Percentiles rank a stretch among this genome's conserved stretches.
These are phyloP conservation scores for Plasmodium fragile DNA, from an alignment of 169 alveolate species.

Conservation along the genomic window DNA sequence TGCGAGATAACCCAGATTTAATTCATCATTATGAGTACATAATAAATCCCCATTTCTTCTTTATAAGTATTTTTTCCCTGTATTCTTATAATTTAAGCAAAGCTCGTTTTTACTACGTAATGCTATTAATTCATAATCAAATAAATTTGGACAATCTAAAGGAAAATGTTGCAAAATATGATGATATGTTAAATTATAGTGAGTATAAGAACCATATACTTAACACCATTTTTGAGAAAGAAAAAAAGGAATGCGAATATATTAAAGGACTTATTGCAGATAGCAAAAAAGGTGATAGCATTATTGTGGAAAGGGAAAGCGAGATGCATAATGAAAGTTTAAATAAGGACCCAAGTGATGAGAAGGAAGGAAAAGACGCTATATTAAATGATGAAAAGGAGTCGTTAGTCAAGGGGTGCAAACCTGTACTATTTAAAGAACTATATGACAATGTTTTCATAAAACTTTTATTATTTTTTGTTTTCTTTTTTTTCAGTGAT, in stretches of 20 bases:
- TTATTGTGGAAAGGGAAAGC: background rate
- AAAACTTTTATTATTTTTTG: conserved; percentile 55
- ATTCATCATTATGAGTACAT: conserved; percentile 35
- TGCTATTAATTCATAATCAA: conserved; percentile 64
- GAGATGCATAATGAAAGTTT: conserved; percentile 2
- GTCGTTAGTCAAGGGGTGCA: background rate
- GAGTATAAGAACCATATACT: conserved; percentile 18
- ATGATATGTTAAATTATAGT: conserved; percentile 36
- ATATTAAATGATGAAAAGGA: background rate
- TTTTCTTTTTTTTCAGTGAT: conserved; percentile 72
- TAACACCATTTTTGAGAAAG: conserved; percentile 63
- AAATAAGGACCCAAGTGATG: conserved; percentile 14
- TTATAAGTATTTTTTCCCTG: conserved; percentile 60
- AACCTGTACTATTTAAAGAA: conserved; percentile 43
- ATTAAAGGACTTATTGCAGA: conserved; percentile 33
- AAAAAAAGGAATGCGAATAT: conserved; percentile 59
- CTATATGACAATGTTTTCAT: conserved; percentile 36
- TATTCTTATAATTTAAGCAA: conserved; percentile 65
- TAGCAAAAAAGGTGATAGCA: background rate
- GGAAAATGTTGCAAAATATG: conserved; percentile 37
- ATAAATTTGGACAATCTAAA: conserved; percentile 6
- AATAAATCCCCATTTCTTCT: conserved; percentile 59
- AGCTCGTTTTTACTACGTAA: conserved; percentile 64
- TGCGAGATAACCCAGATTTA: conserved; percentile 28
- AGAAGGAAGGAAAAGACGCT: conserved; percentile 11